Evolutionary conservation across 805 yeast genomes (phyloP).

Genomic region (Starmerella apis): DNA sequence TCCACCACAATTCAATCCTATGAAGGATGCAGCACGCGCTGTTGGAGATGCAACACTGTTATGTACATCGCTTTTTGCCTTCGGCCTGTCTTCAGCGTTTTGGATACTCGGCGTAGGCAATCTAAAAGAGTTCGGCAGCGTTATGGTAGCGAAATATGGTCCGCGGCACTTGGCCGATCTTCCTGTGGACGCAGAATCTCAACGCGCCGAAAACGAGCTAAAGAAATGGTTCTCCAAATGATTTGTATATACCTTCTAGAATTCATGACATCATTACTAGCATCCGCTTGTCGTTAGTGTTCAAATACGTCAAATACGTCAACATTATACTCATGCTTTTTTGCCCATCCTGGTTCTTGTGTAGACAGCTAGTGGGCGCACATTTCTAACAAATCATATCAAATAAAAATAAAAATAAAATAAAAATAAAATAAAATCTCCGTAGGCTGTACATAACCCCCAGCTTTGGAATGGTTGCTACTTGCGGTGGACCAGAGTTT

Average conservation of each 20-base stretch:
- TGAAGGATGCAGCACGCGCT: conserved; percentile 76
- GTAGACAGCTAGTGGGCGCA: too few relatives aligned
- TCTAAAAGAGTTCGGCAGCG: conserved; percentile 17
- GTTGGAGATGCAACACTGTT: conserved; percentile 70
- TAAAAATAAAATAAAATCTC: too few relatives aligned
- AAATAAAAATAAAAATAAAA: too few relatives aligned
- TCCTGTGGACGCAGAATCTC: conserved; percentile 8
- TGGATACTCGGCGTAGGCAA: conserved; percentile 61
- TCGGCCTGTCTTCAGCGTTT: conserved; percentile 62
- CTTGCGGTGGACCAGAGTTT: too few relatives aligned
- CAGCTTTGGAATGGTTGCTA: too few relatives aligned
- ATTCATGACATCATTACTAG: not conserved
- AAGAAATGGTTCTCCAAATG: conserved; percentile 8
- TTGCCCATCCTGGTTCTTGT: too few relatives aligned
- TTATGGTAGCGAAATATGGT: conserved; percentile 8
- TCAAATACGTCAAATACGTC: too few relatives aligned
- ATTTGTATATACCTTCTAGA: not conserved
- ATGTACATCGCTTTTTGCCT: conserved; percentile 60
- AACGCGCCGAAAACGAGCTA: conserved; percentile 3
- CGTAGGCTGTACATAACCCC: too few relatives aligned
- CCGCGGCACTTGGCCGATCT: conserved; percentile 1
- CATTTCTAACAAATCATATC: too few relatives aligned
- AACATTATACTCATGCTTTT: not conserved
- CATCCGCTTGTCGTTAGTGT: too few relatives aligned
- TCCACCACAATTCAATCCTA: conserved; percentile 73